phyloP scores from a whole-genome alignment of 768 basidiomycete genomes.

The Gautieria morchelliformis region DNA sequence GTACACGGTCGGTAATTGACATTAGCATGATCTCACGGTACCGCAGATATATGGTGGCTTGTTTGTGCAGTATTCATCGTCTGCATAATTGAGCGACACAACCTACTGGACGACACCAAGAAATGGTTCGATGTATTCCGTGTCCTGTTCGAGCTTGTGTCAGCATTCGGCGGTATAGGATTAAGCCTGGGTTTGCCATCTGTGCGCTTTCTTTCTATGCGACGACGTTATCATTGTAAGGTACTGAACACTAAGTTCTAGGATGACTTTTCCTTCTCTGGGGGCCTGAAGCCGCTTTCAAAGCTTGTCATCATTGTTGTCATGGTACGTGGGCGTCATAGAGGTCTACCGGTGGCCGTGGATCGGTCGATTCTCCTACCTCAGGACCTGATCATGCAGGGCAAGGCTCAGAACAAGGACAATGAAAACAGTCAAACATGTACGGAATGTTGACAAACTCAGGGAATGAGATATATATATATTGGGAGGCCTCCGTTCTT shows the following conservation, averaged over 20 bases:
- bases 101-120: neutral
- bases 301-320: constrained; percentile 82
- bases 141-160: constrained; percentile 71
- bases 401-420: neutral
- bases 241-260: constrained; percentile 20
- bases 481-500: no score
- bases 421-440: neutral
- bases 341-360: constrained; percentile 80
- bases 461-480: no score
- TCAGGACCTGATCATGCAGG: constrained; percentile 33
- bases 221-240: neutral
- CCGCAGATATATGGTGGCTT: constrained; percentile 92
- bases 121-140: constrained; percentile 80
- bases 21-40: neutral
- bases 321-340: constrained; percentile 91
- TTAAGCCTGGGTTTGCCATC: constrained; percentile 81
- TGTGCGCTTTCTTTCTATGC: constrained; percentile 33
- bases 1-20: constrained; percentile 14
- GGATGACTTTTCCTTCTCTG: constrained; percentile 76
- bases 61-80: constrained; percentile 76
- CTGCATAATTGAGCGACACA: constrained; percentile 68
- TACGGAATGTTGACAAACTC: no score
- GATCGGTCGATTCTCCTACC: constrained; percentile 83
- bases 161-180: constrained; percentile 84
- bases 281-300: constrained; percentile 67